Base-by-base conservation (phyloP, 2,329 filamentous ascomycete species). In the Spiromastix sp. region DNA sequence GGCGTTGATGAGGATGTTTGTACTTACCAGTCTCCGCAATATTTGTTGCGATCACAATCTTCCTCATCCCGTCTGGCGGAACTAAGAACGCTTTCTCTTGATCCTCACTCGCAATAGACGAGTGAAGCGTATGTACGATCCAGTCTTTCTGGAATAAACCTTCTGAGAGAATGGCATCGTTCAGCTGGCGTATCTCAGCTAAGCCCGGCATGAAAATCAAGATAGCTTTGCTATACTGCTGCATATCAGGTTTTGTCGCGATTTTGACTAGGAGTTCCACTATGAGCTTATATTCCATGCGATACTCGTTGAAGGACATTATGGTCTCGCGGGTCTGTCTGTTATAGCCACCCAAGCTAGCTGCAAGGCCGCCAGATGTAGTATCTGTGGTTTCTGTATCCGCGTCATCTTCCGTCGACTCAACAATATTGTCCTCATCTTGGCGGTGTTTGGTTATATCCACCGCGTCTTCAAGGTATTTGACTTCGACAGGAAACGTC, bases 41-140 rank as follows among this genome's bases (percentile, higher is more conserved):
- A 53, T 98, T 98, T 10, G 91, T 98, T 2, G 91, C 87, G 36
- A 98, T 72, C 2, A 98, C 89, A 44, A 98, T 91, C 63, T 98
- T 98, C 43, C 87, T 75, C 38, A 78, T 70, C 1, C 89, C 89
- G 3, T 70, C 71, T 1, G 87, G 85, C 4, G 91, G 91, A 1
- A 94, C 63, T 4, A 85, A 66, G 55, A 98, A 98, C 0, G 91
- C 91, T 21, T 82, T 79, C 59, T 98, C 89, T 55, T 98, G 91
- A 42, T 98, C 91, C 50, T 96, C 89, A 30, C 83, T 95, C 8
- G 89, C 86, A 47, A 98, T 95, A 0, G 83, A 85, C 0, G 91
- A 96, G 55, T 98, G 91, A 22, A 98, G 69, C 9, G 86, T 82
- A 55, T 93, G 87, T 1, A 98, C 70, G 36, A 85, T 72, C 87